phyloP scores from a whole-genome alignment of 2,329 filamentous ascomycete species.

The Lojkania enalia region DNA sequence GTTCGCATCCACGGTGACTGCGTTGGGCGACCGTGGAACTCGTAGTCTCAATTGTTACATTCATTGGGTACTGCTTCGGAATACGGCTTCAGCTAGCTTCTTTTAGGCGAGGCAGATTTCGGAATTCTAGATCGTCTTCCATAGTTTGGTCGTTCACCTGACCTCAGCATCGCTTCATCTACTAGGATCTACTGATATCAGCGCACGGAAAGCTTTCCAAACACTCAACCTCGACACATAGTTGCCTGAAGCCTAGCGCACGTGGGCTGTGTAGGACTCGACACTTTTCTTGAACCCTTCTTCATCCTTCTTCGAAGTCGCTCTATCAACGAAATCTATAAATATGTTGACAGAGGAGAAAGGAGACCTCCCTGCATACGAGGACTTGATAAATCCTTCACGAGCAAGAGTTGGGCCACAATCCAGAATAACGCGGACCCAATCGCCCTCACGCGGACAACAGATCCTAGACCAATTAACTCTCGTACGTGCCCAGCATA shows the following conservation, averaged over 20 bases:
- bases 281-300: background rate
- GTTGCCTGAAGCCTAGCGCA: background rate
- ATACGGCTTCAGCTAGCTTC: background rate
- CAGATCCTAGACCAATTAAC: constrained; percentile 43
- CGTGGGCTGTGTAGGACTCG: background rate
- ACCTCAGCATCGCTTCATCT: background rate
- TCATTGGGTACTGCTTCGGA: no score
- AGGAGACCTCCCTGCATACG: constrained; percentile 27
- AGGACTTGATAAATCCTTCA: constrained; percentile 19
- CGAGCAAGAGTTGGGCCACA: background rate
- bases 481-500: constrained; percentile 45
- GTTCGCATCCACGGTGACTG: no score
- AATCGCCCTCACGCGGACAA: constrained; percentile 24
- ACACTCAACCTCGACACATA: background rate
- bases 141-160: background rate
- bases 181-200: background rate
- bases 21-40: no score
- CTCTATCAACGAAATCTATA: background rate
- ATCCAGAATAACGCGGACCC: constrained; percentile 1
- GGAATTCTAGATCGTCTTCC: no score
- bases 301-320: background rate
- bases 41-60: background rate
- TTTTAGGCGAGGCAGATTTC: no score
- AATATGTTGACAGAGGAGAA: constrained; percentile 13
- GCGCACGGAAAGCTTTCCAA: background rate